Evolutionary conservation across 306 rosid genomes (phyloP), one percentile per base, ranked within the genome.

Genomic region (Trifolium repens): DNA sequence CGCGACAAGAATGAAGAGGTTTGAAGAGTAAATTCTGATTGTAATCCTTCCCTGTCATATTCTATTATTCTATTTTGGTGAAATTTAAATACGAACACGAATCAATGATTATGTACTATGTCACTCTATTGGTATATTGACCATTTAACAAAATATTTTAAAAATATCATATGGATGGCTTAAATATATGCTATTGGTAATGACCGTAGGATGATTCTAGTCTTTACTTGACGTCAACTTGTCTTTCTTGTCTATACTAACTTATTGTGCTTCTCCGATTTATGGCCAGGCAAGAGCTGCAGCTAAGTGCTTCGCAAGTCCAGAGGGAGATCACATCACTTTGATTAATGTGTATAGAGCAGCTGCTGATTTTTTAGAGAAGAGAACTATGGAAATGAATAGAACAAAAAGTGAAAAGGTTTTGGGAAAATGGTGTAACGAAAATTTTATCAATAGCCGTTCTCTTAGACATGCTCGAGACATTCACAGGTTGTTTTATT

Each of bases 401-500:
- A 84, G 67, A 58, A 84, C 85, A 55, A 94, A 94, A 76, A 62
- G 63, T 63, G 97, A 90, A 75, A 94, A 91, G 83, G 89, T 61
- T 77, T 83, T 86, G 52, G 83, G 90, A 69, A 94, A 90, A 82
- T 91, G 98, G 98, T 94, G 97, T 84, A 91, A 90, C 73, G 98
- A 94, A 66, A 91, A 91, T 82, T 94, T 88, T 79, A 84, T 94
- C 10, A 90, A 87, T 76, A 85, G 89, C 79, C 96, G 96, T 65
- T 91, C 98, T 82, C 82, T 94, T 78, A 91, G 92, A 69, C 94
- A 91, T 76, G 98, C 96, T 81, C 89, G 88, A 50, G 97, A 94
- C 77, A 82, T 94, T 74, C 98, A 88, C 90, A 79, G 90, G 98
- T 93, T 50, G n/a, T 84, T 57, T 69, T 61, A 30, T 64, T 26